Conservation (phyloP, 2,329 filamentous ascomycete species). For the Lasiodiplodia hormozganensis region DNA sequence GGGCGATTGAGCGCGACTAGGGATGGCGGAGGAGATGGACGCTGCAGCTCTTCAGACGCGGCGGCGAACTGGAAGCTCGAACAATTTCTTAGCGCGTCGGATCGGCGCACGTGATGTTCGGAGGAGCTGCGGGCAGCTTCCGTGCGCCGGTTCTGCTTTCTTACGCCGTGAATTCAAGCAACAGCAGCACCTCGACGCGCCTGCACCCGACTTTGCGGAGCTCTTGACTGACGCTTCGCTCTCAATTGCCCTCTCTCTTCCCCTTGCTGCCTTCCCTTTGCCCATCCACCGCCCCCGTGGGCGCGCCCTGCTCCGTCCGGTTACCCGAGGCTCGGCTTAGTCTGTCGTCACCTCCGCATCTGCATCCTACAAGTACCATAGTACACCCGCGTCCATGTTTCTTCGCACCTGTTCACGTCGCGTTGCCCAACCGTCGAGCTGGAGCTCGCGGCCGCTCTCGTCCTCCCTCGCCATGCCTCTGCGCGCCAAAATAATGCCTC, state of each 20-base stretch:
- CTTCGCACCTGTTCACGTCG: conserved; percentile 50
- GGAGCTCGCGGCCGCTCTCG: conserved; percentile 40
- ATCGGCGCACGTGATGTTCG: conserved; percentile 22
- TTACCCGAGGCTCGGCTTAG: conserved; percentile 48
- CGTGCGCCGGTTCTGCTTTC: conserved; percentile 2
- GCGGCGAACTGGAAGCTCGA: conserved; percentile 23
- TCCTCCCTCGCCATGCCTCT: conserved; percentile 71
- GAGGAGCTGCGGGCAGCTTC: conserved; percentile 15
- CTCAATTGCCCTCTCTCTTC: conserved; percentile 14
- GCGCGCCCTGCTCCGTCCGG: conserved; percentile 30
- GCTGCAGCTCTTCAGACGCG: conserved; percentile 15
- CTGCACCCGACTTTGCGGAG: conserved; percentile 12
- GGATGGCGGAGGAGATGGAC: conserved; percentile 32
- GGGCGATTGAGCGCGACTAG: conserved; percentile 37
- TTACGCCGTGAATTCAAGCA: not conserved
- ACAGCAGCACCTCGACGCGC: not conserved
- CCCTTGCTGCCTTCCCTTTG: not conserved
- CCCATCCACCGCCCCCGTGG: not conserved
- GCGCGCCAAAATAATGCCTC: conserved; percentile 73
- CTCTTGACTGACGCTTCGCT: conserved; percentile 29
- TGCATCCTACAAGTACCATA: conserved; percentile 20
- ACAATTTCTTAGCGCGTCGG: conserved; percentile 40
- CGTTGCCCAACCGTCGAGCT: conserved; percentile 48
- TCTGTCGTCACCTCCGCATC: conserved; percentile 24
- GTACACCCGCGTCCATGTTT: conserved; percentile 49